A percentile compares a stretch with the other conserved stretches of the same genome.
These are phyloP conservation scores for Tylopilus felleus DNA, from an alignment of 768 basidiomycete genomes.

Conservation along the genomic window DNA sequence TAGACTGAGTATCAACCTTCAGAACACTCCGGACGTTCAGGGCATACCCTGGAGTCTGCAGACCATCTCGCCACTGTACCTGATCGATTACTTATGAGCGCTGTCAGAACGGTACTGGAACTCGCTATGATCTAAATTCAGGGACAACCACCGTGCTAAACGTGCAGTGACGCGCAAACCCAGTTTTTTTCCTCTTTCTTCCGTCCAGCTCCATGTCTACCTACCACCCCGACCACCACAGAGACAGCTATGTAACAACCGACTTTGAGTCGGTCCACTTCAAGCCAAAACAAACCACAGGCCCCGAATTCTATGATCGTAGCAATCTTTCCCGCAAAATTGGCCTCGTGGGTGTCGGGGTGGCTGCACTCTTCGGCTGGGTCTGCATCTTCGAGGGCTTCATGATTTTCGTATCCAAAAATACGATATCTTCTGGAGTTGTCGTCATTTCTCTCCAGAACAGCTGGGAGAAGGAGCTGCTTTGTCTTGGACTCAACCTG, in stretches of 20 bases:
- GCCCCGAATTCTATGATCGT: constrained; percentile 29
- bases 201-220: constrained; percentile 6
- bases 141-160: not conserved
- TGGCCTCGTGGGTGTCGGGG: constrained; percentile 23
- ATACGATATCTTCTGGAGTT: constrained; percentile 23
- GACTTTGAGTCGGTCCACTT: constrained; percentile 24
- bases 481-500: constrained; percentile 27
- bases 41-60: not conserved
- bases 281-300: constrained; percentile 19
- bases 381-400: constrained; percentile 24
- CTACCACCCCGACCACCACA: not conserved
- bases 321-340: constrained; percentile 23
- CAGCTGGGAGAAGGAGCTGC: constrained; percentile 15
- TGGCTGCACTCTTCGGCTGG: constrained; percentile 20
- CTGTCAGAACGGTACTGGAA: not conserved
- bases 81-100: not conserved
- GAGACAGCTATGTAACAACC: constrained; percentile 7
- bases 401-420: constrained; percentile 22
- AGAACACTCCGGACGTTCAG: not conserved
- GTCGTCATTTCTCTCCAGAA: constrained; percentile 17
- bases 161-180: not conserved
- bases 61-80: not conserved
- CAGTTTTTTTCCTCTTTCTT: not conserved
- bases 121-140: constrained; percentile 3
- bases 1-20: not conserved